Evolutionary conservation across 148 eudicot species (phyloP).

Genomic region (Pouteria glomerata): DNA sequence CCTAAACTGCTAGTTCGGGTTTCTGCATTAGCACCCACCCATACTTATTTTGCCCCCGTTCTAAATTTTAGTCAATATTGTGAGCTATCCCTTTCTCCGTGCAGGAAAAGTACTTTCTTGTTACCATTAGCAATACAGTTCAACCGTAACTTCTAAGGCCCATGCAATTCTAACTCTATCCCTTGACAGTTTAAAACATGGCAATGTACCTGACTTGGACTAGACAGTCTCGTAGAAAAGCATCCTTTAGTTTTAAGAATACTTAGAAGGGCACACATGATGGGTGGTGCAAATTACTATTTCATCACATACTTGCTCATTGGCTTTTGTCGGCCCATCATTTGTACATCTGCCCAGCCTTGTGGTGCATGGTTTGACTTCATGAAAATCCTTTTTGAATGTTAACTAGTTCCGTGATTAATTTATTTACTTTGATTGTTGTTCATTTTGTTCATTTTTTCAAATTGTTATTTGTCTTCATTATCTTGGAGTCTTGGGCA

Average conservation of each 20-base stretch:
- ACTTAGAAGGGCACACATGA: not conserved
- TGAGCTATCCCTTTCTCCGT: no score
- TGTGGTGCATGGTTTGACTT: not conserved
- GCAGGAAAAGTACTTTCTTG: no score
- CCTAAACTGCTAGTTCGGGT: no score
- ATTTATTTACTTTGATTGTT: not conserved
- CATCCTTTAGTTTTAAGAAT: not conserved
- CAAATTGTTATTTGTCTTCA: not conserved
- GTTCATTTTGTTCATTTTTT: not conserved
- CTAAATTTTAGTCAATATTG: no score
- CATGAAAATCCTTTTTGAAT: not conserved
- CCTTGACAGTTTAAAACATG: not conserved
- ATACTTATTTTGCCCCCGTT: no score
- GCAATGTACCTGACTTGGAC: not conserved
- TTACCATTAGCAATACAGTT: not conserved
- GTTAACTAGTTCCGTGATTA: not conserved
- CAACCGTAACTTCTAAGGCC: not conserved
- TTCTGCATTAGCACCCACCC: no score
- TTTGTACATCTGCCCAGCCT: not conserved
- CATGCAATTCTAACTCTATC: not conserved
- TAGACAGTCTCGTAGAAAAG: not conserved
- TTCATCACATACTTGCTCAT: not conserved
- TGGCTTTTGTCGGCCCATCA: not conserved
- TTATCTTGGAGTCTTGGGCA: not conserved
- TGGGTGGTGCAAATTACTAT: not conserved